Percentiles rank a stretch among this genome's conserved stretches.
These are phyloP conservation scores for Hyaloscypha finlandica DNA, from an alignment of 495 filamentous ascomycete genomes.

Conservation along the genomic window DNA sequence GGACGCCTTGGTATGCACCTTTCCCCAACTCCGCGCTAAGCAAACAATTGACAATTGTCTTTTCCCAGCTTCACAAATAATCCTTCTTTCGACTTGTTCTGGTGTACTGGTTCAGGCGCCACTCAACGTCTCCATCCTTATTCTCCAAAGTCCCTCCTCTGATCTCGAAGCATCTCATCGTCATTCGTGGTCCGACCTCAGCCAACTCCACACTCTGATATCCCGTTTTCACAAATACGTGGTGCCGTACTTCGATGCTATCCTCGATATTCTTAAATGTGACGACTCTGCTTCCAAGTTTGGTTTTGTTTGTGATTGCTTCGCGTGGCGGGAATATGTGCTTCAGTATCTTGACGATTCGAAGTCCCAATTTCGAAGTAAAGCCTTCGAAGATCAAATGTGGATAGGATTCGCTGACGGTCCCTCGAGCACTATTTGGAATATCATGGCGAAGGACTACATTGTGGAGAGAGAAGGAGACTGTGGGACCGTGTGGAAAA, in stretches of 20 bases:
- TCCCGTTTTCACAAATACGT: constrained; percentile 80
- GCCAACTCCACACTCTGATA: constrained; percentile 89
- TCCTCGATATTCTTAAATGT: constrained; percentile 96
- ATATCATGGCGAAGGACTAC: constrained; percentile 94
- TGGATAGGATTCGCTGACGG: constrained; percentile 91
- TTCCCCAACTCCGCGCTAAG: constrained; percentile 35
- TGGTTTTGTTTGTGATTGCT: constrained; percentile 57
- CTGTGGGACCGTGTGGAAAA: constrained; percentile 91
- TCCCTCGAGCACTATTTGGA: constrained; percentile 81
- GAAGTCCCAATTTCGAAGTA: constrained; percentile 73
- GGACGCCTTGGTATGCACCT: constrained; percentile 20
- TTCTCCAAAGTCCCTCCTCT: constrained; percentile 91
- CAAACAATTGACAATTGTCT: constrained; percentile 12
- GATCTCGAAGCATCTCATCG: constrained; percentile 95
- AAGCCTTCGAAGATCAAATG: constrained; percentile 97
- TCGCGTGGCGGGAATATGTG: constrained; percentile 94
- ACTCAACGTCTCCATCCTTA: constrained; percentile 95
- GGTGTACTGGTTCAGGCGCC: constrained; percentile 93
- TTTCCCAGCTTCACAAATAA: constrained; percentile 62
- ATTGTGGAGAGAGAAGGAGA: constrained; percentile 90
- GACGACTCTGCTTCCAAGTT: constrained; percentile 84
- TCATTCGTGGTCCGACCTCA: constrained; percentile 95
- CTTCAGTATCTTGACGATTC: constrained; percentile 88
- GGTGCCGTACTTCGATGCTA: constrained; percentile 82
- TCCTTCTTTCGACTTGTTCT: constrained; percentile 91